phyloP scores from a whole-genome alignment of 495 filamentous ascomycete genomes.

The Aspergillus haitiensis region DNA sequence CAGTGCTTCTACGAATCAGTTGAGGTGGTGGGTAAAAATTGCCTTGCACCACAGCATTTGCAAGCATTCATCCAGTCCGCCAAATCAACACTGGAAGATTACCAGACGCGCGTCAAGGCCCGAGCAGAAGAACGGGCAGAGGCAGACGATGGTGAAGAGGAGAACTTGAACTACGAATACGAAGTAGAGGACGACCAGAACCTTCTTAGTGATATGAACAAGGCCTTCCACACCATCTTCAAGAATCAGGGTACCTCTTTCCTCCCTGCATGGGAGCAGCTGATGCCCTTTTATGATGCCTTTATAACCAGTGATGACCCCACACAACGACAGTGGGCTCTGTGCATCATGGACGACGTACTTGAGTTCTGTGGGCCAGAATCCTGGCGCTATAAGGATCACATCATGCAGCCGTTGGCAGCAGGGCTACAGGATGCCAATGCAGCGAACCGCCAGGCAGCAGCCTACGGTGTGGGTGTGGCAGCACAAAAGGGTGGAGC shows the following conservation, averaged over 20 bases:
- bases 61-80: slow-evolving; percentile 80
- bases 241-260: slow-evolving; percentile 87
- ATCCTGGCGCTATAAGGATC: slow-evolving; percentile 75
- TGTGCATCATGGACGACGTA: slow-evolving; percentile 98
- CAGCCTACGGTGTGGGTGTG: slow-evolving; percentile 93
- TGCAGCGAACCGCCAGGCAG: slow-evolving; percentile 93
- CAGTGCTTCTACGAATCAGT: slow-evolving; percentile 99
- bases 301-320: slow-evolving; percentile 84
- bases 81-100: slow-evolving; percentile 83
- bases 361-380: slow-evolving; percentile 92
- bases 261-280: slow-evolving; percentile 80
- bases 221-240: slow-evolving; percentile 98
- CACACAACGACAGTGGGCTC: slow-evolving; percentile 95
- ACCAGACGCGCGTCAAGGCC: slow-evolving; percentile 76
- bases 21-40: slow-evolving; percentile 85
- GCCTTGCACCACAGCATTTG: slow-evolving; percentile 76
- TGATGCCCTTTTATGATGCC: slow-evolving; percentile 77
- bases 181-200: slow-evolving; percentile 98
- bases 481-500: slow-evolving; percentile 89
- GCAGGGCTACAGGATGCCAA: slow-evolving; percentile 79
- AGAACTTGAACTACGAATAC: slow-evolving; percentile 63
- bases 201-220: slow-evolving; percentile 98
- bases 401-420: slow-evolving; percentile 83
- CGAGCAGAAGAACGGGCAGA: slow-evolving; percentile 77
- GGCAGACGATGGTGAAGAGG: slow-evolving; percentile 81